A percentile compares a stretch with the other conserved stretches of the same genome.
These are phyloP conservation scores for Diaporthe sp. DNA, from an alignment of 2,329 filamentous ascomycete genomes.

Conservation along the genomic window DNA sequence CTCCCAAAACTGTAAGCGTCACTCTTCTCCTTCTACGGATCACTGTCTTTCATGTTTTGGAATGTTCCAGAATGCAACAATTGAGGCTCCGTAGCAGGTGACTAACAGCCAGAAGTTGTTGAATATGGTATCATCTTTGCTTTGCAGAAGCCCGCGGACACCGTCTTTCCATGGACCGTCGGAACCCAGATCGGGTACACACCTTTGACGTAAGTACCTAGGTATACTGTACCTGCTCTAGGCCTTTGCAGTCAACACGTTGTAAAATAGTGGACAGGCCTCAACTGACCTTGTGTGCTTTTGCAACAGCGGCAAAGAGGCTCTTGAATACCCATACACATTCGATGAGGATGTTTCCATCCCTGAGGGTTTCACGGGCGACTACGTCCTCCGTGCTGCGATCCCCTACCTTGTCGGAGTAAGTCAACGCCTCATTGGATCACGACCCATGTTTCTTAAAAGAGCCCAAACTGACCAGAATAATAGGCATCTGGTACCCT, in stretches of 20 bases:
- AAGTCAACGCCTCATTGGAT: neutral
- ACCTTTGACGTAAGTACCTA: slow-evolving; percentile 27
- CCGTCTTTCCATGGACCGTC: slow-evolving; percentile 38
- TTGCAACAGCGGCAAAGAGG: slow-evolving; percentile 21
- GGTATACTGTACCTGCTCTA: neutral
- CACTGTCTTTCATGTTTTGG: no score
- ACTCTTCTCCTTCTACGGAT: no score
- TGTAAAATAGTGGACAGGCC: neutral
- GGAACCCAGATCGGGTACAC: slow-evolving; percentile 45
- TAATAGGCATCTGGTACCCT: slow-evolving; percentile 24
- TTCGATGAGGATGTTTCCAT: slow-evolving; percentile 18
- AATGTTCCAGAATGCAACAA: no score
- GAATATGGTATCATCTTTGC: slow-evolving; percentile 48
- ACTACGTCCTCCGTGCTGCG: slow-evolving; percentile 28
- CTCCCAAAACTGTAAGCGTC: slow-evolving; percentile 49
- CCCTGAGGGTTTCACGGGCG: slow-evolving; percentile 20
- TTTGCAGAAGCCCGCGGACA: slow-evolving; percentile 33
- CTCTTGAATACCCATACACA: slow-evolving; percentile 26
- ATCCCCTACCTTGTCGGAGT: slow-evolving; percentile 29
- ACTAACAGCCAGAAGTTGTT: no score
- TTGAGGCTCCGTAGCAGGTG: no score
- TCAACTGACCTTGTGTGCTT: neutral
- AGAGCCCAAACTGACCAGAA: neutral
- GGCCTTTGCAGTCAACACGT: neutral
- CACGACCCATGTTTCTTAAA: no score